Base-by-base conservation (phyloP, 2,329 filamentous ascomycete genomes). In the Gnomoniopsis sp. region DNA sequence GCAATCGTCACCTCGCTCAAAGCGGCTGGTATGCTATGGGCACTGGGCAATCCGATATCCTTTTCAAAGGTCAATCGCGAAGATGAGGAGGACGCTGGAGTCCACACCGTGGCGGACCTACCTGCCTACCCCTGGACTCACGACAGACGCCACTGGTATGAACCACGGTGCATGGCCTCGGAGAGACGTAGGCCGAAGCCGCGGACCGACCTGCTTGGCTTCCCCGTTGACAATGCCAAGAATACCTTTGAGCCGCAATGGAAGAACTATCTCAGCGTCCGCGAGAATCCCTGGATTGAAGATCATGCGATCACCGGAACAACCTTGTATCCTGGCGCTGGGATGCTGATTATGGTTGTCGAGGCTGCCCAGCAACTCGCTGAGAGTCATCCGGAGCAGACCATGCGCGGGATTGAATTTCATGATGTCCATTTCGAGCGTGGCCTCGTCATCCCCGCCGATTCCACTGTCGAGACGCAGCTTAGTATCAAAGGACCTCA, bases 71-170 rank as follows among this genome's bases (percentile, higher is more conserved):
- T 55, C 38, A 55, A 55, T 17, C 19, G 41, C 10, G 22, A 47
- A 17, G 3, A 41, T 11, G 19, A 41, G 15, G 7, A 38, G 10
- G 63, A 67, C 43, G 4, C 23, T 21, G 10, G 21, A 12, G 41
- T 22, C 49, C 33, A 10, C 8, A 36, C 26, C 41, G 64, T 75
- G 14, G 65, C 68, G 11, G 73, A 72, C 63, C 64, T 80, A 3
- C 77, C 78, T 3, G 67, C 67, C 2, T 81, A 81, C 60, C 72
- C 74, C 6, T 81, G 77, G 77, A 75, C 79, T 58, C 77, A 80
- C 63, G 68, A 70, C 17, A 69, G 69, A 3, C 65, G 68, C 23
- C 74, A 74, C 60, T 79, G 75, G 75, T 53, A 67, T 71, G 26
- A 62, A 74, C n/a, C n/a, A n/a, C n/a, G n/a, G n/a, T n/a, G n/a